Conservation (phyloP, 345 rosid genomes). For the Gynandropsis gynandra region DNA sequence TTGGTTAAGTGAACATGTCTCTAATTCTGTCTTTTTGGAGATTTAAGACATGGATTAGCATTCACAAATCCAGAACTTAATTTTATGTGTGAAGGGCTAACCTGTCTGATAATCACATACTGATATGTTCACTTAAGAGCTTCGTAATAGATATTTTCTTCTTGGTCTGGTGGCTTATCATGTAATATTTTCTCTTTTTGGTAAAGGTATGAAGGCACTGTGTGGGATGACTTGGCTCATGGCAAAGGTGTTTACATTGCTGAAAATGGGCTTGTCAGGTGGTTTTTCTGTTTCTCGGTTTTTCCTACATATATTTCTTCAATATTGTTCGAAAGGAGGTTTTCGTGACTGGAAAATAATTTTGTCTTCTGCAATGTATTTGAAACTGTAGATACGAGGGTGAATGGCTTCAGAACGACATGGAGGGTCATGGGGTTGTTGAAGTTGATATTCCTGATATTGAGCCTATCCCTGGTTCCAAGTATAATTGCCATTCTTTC, state of each 20-base stretch:
- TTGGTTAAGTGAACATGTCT: not conserved
- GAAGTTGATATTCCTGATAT: slow-evolving; percentile 89
- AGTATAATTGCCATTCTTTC: slow-evolving; percentile 40
- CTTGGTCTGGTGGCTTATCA: slow-evolving; percentile 11
- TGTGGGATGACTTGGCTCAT: slow-evolving; percentile 95
- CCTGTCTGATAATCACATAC: not conserved
- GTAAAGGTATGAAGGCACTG: slow-evolving; percentile 84
- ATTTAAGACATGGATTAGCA: not conserved
- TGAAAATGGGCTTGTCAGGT: slow-evolving; percentile 80
- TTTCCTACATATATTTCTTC: slow-evolving; percentile 9
- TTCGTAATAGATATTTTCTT: slow-evolving; percentile 11
- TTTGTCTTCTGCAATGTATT: slow-evolving; percentile 9
- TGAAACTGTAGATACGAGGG: slow-evolving; percentile 71
- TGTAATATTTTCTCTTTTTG: not conserved
- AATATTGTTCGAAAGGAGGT: not conserved
- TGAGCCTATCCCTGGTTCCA: slow-evolving; percentile 89
- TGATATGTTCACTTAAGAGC: slow-evolving; percentile 7
- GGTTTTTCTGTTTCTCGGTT: slow-evolving; percentile 3
- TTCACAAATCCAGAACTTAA: not conserved
- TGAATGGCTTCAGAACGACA: slow-evolving; percentile 82
- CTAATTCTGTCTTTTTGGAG: not conserved
- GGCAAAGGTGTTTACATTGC: slow-evolving; percentile 93
- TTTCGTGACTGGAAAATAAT: not conserved
- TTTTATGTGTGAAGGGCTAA: not conserved
- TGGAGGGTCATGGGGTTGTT: slow-evolving; percentile 88